These are phyloP conservation scores for Euphorbia celastroides DNA, from an alignment of 441 rosid species.

Conservation along the genomic window DNA sequence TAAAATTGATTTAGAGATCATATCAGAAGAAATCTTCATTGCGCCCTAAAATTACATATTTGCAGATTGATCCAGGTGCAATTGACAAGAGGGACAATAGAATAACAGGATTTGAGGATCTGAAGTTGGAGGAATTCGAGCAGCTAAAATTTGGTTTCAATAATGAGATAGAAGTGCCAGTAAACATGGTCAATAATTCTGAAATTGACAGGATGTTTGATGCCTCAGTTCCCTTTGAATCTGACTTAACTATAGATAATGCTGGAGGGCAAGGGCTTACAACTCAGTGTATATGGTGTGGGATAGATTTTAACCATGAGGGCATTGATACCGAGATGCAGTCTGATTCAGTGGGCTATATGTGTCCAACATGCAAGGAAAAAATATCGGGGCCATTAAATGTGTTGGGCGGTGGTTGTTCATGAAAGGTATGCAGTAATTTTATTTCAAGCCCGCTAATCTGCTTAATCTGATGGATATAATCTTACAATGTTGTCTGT, in stretches of 20 bases:
- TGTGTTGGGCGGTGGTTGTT: constrained; percentile 21
- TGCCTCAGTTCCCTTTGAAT: constrained; percentile 32
- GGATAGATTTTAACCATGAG: constrained; percentile 55
- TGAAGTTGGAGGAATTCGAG: constrained; percentile 47
- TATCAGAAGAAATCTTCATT: constrained; percentile 2
- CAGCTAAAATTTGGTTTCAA: constrained; percentile 33
- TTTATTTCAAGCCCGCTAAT: background rate
- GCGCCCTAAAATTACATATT: background rate
- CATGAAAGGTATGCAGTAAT: constrained; percentile 12
- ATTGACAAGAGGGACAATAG: constrained; percentile 24
- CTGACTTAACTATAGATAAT: constrained; percentile 27
- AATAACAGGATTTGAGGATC: constrained; percentile 37
- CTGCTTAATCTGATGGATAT: background rate
- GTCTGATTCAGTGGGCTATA: constrained; percentile 62
- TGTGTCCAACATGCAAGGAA: constrained; percentile 69
- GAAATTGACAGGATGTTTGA: constrained; percentile 28
- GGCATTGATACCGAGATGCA: constrained; percentile 42
- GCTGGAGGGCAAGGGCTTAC: constrained; percentile 25
- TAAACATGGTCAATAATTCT: constrained; percentile 26
- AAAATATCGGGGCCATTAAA: constrained; percentile 46
- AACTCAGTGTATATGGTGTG: constrained; percentile 65
- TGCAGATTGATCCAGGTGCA: constrained; percentile 7
- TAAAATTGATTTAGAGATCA: too few relatives aligned
- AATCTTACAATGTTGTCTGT: background rate
- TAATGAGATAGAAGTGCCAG: constrained; percentile 27